These are phyloP conservation scores for Kuraishia borneana DNA, from an alignment of 805 yeast species.

Conservation along the genomic window DNA sequence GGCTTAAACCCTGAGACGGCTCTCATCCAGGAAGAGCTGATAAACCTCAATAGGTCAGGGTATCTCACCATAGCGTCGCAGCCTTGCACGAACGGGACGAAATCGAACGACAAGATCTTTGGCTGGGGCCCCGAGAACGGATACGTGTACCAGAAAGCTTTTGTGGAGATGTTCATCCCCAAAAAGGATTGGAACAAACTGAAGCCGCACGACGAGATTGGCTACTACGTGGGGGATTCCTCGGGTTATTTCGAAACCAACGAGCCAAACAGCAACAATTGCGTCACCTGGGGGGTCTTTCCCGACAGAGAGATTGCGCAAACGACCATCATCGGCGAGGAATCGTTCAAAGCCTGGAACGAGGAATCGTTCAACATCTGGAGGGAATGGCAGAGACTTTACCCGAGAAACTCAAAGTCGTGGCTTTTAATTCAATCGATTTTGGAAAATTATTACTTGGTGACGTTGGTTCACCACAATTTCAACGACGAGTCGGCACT, in stretches of 20 bases:
- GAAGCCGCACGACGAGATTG: conserved; percentile 35
- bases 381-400: conserved; percentile 85
- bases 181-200: conserved; percentile 58
- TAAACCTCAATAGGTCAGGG: conserved; percentile 63
- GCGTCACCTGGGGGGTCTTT: conserved; percentile 98
- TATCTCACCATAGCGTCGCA: conserved; percentile 90
- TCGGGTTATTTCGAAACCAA: conserved; percentile 50
- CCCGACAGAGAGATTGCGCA: conserved; percentile 84
- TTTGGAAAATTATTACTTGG: conserved; percentile 55
- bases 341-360: conserved; percentile 90
- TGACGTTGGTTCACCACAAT: conserved; percentile 84
- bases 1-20: conserved; percentile 85
- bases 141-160: conserved; percentile 82
- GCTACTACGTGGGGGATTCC: conserved; percentile 68
- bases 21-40: conserved; percentile 81
- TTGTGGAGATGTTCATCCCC: conserved; percentile 81
- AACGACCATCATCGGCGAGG: conserved; percentile 86
- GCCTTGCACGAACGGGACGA: conserved; percentile 79
- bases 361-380: conserved; percentile 91
- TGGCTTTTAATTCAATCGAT: conserved; percentile 50
- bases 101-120: conserved; percentile 73
- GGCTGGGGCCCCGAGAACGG: conserved; percentile 98
- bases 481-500: conserved; percentile 60
- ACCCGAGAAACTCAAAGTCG: conserved; percentile 45
- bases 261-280: conserved; percentile 50